Evolutionary conservation across 2,329 filamentous ascomycete genomes (phyloP), one percentile per base, ranked within the genome.

Genomic region (Clonostachys solani): DNA sequence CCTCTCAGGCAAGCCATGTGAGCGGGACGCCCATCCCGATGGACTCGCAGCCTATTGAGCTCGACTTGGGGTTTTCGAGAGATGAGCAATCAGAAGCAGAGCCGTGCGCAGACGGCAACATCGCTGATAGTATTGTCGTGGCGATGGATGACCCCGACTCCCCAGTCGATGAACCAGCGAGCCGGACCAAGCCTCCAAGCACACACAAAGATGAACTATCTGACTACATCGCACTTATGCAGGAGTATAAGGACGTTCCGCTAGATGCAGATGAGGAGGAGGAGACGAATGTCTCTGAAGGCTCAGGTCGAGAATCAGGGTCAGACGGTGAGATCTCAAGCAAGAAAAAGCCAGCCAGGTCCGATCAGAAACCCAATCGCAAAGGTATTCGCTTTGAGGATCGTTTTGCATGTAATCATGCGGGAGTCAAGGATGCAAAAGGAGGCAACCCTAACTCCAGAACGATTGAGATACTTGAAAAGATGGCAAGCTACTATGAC

Each of bases 401-500:
- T 33, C 68, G 67, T 2, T 84, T 82, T 50, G 68, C 71, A 13
- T 84, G 80, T 57, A 75, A 79, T 60, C 69, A 65, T 34, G 77
- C 75, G 3, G 77, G 78, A 10, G 72, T 66, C 3, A 70, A 66
- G 44, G 65, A 71, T 34, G 60, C 62, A 5, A 60, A 66, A 13
- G 58, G 66, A 1, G 60, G 69, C 12, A 89, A 87, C 54, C 88
- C 89, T 0, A 97, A 96, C 60, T 70, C 73, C 2, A 72, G 78
- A 12, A 95, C 88, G 0, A 91, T 96, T 44, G 78, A 86, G 42
- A 72, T 94, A 3, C 72, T 96, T 6, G 80, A 90, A 56, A 75
- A 87, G 54, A 91, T 96, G 88, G 77, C 81, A 40, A 78, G 84
- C 46, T 86, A 92, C 63, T 95, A 96, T 62, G 78, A 78, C 5